phyloP scores from a whole-genome alignment of 805 yeast species.

The Clavispora santaluciae region DNA sequence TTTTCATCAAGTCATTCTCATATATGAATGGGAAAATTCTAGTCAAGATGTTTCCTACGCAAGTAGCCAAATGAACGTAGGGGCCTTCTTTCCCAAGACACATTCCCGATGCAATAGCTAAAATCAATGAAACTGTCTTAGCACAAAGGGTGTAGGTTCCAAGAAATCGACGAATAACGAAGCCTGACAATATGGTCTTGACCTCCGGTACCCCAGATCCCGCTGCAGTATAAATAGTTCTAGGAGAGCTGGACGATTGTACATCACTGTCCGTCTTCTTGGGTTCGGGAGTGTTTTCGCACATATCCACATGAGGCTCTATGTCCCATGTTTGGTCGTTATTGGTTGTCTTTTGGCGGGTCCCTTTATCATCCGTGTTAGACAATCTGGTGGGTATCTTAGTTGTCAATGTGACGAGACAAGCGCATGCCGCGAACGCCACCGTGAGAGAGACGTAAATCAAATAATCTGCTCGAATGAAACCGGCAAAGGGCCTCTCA shows the following conservation, averaged over 20 bases:
- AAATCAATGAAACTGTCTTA: conserved; percentile 44
- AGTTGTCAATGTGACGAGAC: conserved; percentile 42
- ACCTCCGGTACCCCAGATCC: conserved; percentile 64
- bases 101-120: conserved; percentile 55
- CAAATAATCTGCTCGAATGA: conserved; percentile 25
- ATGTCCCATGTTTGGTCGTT: not conserved
- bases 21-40: conserved; percentile 43
- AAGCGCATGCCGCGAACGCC: conserved; percentile 41
- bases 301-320: not conserved
- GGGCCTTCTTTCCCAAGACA: conserved; percentile 61
- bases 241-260: conserved; percentile 7
- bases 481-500: conserved; percentile 3
- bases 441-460: conserved; percentile 36
- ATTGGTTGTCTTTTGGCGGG: not conserved
- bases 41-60: conserved; percentile 52
- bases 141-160: conserved; percentile 48
- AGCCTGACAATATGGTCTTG: conserved; percentile 55
- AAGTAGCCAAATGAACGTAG: conserved; percentile 54
- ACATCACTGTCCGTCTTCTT: not conserved
- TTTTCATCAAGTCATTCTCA: conserved; percentile 44
- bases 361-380: not conserved
- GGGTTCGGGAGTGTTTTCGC: not conserved
- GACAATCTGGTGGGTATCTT: conserved; percentile 31
- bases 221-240: conserved; percentile 44
- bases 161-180: conserved; percentile 48